phyloP scores from a whole-genome alignment of 169 alveolate genomes.

The Babesia ovis region DNA sequence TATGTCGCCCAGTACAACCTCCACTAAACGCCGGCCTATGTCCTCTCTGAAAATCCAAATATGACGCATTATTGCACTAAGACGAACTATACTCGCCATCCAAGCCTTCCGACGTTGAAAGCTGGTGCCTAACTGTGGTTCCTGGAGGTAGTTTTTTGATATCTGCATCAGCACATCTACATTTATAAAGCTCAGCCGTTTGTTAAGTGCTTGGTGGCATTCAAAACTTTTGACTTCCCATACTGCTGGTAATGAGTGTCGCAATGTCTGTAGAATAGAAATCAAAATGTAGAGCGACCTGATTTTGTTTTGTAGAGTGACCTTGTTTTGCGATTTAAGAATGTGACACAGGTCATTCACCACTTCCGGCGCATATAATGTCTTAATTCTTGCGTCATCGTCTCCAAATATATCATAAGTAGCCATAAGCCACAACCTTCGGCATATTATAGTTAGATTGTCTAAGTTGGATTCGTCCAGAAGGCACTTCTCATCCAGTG shows the following conservation, averaged over 20 bases:
- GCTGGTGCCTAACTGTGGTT: slow-evolving; percentile 15
- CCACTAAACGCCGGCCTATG: slow-evolving; percentile 30
- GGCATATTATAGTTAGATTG: slow-evolving; percentile 16
- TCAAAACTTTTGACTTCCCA: slow-evolving; percentile 43
- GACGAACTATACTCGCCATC: slow-evolving; percentile 31
- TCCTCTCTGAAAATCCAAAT: slow-evolving; percentile 57
- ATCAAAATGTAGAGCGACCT: slow-evolving; percentile 10
- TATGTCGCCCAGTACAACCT: slow-evolving; percentile 11
- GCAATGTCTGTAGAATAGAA: slow-evolving; percentile 13
- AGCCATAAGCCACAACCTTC: slow-evolving; percentile 46
- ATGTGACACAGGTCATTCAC: slow-evolving; percentile 28
- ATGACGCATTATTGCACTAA: slow-evolving; percentile 41
- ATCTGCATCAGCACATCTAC: slow-evolving; percentile 41
- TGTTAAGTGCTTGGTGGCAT: slow-evolving; percentile 1
- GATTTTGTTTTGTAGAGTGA: slow-evolving; percentile 24
- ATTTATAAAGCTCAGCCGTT: slow-evolving; percentile 22
- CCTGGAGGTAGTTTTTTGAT: slow-evolving; percentile 21
- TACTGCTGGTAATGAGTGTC: slow-evolving; percentile 19
- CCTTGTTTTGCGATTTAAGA: background rate
- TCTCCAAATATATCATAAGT: slow-evolving; percentile 16
- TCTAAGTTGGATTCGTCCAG: slow-evolving; percentile 18
- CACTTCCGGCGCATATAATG: slow-evolving; percentile 3
- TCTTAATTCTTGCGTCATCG: background rate
- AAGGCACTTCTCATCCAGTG: slow-evolving; percentile 25
- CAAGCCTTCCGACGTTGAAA: slow-evolving; percentile 23